Conservation (phyloP, 176 grass and related monocot species). For the Typha latifolia region DNA sequence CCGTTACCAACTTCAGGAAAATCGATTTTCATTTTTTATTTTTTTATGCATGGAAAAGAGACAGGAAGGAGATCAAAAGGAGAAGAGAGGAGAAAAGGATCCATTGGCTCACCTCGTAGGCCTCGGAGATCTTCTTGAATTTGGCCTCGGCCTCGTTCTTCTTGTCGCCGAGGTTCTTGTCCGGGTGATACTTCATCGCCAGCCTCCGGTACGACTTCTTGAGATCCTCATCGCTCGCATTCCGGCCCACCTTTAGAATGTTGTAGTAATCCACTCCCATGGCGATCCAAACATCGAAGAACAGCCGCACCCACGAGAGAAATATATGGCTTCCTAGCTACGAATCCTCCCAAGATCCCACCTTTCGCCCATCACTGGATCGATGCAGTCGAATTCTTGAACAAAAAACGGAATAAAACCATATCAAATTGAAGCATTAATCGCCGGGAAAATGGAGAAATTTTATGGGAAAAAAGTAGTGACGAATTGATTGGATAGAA, state of each 20-base stretch:
- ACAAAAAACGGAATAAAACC: neutral
- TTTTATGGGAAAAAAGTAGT: neutral
- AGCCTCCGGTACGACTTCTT: slow-evolving; percentile 75
- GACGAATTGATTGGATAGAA: neutral
- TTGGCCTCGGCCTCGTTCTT: slow-evolving; percentile 72
- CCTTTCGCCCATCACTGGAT: neutral
- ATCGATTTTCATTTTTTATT: no score
- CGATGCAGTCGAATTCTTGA: neutral
- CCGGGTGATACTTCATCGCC: slow-evolving; percentile 84
- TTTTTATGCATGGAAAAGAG: neutral
- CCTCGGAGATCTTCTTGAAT: slow-evolving; percentile 89
- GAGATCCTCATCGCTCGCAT: slow-evolving; percentile 70
- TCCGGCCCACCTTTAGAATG: slow-evolving; percentile 74
- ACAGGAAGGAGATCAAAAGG: neutral
- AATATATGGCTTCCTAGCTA: neutral
- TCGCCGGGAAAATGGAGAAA: neutral
- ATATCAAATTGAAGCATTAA: neutral
- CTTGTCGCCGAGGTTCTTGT: slow-evolving; percentile 72
- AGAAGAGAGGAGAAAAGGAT: neutral
- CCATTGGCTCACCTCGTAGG: slow-evolving; percentile 58
- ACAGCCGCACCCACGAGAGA: neutral
- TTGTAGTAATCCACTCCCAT: slow-evolving; percentile 92
- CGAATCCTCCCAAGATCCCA: neutral
- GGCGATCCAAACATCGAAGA: slow-evolving; percentile 10
- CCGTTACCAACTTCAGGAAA: no score